These are phyloP conservation scores for Tuber microsphaerosporum DNA, from an alignment of 495 filamentous ascomycete species.

Conservation along the genomic window DNA sequence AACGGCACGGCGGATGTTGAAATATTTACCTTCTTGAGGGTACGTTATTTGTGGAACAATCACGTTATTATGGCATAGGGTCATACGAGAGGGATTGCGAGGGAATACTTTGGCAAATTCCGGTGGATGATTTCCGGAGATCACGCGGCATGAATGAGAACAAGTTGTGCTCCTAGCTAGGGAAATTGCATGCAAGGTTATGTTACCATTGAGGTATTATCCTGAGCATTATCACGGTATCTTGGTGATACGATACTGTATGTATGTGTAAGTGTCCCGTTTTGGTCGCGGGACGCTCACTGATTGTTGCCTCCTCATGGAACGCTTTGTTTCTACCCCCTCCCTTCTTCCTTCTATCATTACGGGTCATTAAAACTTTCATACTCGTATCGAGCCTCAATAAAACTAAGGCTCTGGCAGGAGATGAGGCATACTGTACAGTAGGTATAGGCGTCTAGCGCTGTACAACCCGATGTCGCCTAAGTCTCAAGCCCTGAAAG, in stretches of 20 bases:
- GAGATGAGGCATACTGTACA: not conserved
- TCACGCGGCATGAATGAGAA: not conserved
- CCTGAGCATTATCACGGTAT: not conserved
- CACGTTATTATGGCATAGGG: not conserved
- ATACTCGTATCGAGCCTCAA: not conserved
- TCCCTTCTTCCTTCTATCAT: not conserved
- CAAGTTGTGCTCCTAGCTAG: not conserved
- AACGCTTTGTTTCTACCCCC: not conserved
- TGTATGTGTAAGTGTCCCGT: not conserved
- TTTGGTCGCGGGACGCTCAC: not conserved
- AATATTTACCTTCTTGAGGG: not conserved
- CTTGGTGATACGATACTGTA: not conserved
- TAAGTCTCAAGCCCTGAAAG: not conserved
- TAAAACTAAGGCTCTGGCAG: not conserved
- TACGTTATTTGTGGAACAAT: not conserved
- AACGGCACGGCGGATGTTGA: not conserved
- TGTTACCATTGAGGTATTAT: not conserved
- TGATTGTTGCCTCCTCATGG: not conserved
- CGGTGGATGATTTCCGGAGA: not conserved
- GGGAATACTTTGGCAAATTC: not conserved
- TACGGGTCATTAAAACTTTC: not conserved
- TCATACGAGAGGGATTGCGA: not conserved
- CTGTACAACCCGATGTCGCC: not conserved
- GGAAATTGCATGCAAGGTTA: not conserved
- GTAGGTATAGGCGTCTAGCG: not conserved